Conservation (phyloP, 768 basidiomycete species). For the Lactarius hatsudake region DNA sequence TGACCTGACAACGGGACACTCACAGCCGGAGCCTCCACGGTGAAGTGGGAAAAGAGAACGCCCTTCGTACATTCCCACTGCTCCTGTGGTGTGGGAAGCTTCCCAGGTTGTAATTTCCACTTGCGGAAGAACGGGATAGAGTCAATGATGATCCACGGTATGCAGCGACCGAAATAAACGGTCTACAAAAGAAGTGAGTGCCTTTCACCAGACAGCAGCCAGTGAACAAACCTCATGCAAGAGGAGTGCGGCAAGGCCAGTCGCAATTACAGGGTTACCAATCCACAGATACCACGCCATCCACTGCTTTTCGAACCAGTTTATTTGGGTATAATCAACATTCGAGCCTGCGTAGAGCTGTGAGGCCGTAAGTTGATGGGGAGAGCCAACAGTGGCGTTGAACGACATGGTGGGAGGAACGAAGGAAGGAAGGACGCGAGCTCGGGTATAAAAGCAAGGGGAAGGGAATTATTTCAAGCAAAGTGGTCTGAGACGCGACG, state of each 20-base stretch:
- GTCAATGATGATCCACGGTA: conserved; percentile 97
- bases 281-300: conserved; percentile 81
- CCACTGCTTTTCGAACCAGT: conserved; percentile 79
- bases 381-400: conserved; percentile 20
- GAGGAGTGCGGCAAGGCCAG: conserved; percentile 88
- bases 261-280: conserved; percentile 88
- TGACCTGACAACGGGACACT: conserved; percentile 31
- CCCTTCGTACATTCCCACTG: conserved; percentile 97
- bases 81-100: conserved; percentile 73
- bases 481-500: conserved; percentile 18
- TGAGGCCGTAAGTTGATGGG: conserved; percentile 33
- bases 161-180: conserved; percentile 93
- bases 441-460: conserved; percentile 1
- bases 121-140: conserved; percentile 87
- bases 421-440: background rate
- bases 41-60: conserved; percentile 93
- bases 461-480: background rate
- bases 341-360: conserved; percentile 53
- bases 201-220: background rate
- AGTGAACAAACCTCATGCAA: conserved; percentile 78
- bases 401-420: conserved; percentile 22
- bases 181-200: conserved; percentile 45
- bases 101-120: conserved; percentile 91
- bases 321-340: conserved; percentile 58
- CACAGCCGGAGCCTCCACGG: conserved; percentile 87